Base-by-base conservation (phyloP, 345 rosid species). In the Gossypium rotundifolium region DNA sequence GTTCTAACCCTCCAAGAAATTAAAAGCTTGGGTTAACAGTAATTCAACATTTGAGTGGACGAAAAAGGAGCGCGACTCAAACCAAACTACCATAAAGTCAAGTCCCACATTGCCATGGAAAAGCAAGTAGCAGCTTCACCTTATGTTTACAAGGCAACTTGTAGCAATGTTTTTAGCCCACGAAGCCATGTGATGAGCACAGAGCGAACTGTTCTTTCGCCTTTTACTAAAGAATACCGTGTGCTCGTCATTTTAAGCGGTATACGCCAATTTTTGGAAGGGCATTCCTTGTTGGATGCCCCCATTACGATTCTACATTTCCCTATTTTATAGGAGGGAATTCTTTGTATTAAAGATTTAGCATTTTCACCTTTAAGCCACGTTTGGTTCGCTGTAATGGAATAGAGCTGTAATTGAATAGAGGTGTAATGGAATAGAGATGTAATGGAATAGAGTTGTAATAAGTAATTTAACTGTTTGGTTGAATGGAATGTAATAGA, bases 171-270 rank as follows among this genome's bases (percentile, higher is more conserved):
- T 0, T 1, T 4, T 0, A 0, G 1, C 40, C 12, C 44, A 64
- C 40, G 71, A 27, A 79, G 71, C 65, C 60, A 73, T 48, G 74
- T 58, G 64, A 17, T 76, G 78, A 49, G 76, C 65, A 65, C 79
- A 75, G 1, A 77, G 79, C 80, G 81, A 79, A 76, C 65, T 82
- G 76, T 84, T 84, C 87, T 81, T 82, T 81, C 79, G 80, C 86
- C 82, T 82, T 84, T 81, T 82, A 84, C 87, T 81, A 82, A 77
- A 84, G 87, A 84, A 84, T 79, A 79, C 83, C 80, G 76, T 79
- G 79, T 79, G 70, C 53, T 70, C 60, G 13, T 7, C 46, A 63
- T 3, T 38, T n/a, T 4, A n/a, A 48, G 13, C 22, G 72, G 42
- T 42, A 48, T 68, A 48, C 33, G 57, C 42, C 8, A 45, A 68